These are phyloP conservation scores for Amanita rubescens DNA, from an alignment of 768 basidiomycete genomes.

Conservation along the genomic window DNA sequence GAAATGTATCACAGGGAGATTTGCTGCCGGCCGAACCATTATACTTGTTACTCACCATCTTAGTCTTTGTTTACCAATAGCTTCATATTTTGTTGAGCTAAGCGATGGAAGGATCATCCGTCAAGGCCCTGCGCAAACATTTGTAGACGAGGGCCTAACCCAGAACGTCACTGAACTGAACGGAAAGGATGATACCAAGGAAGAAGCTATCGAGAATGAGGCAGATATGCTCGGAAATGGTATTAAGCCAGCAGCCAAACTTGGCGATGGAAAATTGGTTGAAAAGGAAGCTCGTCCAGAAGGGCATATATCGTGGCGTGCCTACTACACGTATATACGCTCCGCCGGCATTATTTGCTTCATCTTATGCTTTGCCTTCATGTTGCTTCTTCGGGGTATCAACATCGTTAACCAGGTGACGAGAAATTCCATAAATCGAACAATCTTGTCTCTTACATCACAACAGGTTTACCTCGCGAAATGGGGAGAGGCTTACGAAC, in stretches of 20 bases:
- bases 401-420: slow-evolving; percentile 53
- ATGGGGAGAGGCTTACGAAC: slow-evolving; percentile 64
- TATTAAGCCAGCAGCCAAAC: neutral
- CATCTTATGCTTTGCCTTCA: slow-evolving; percentile 43
- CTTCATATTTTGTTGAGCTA: slow-evolving; percentile 62
- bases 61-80: slow-evolving; percentile 58
- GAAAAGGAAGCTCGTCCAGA: slow-evolving; percentile 61
- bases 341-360: slow-evolving; percentile 53
- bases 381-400: slow-evolving; percentile 48
- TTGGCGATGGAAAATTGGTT: slow-evolving; percentile 43
- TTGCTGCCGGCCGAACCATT: slow-evolving; percentile 62
- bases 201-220: slow-evolving; percentile 22
- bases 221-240: slow-evolving; percentile 18
- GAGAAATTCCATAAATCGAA: neutral
- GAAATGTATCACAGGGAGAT: slow-evolving; percentile 52
- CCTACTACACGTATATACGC: slow-evolving; percentile 56
- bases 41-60: slow-evolving; percentile 84
- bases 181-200: neutral
- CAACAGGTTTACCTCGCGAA: slow-evolving; percentile 54
- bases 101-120: slow-evolving; percentile 39
- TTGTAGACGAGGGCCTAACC: neutral
- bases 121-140: slow-evolving; percentile 17
- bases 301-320: slow-evolving; percentile 50
- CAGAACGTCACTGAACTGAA: neutral
- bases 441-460: neutral